Conservation (phyloP, 495 filamentous ascomycete genomes). For the Letharia lupina region DNA sequence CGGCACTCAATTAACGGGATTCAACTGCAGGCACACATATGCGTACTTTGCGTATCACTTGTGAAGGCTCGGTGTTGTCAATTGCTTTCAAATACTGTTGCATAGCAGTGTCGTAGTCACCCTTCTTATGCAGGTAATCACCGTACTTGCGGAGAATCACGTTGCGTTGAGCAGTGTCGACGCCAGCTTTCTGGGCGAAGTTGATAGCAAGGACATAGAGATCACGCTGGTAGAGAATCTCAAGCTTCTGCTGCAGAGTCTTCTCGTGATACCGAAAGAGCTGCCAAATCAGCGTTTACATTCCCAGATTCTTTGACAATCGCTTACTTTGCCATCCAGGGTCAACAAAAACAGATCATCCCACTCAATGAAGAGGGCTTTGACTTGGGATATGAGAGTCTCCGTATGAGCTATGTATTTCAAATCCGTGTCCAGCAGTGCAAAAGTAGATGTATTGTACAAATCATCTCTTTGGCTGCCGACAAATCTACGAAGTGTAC, state of each 20-base stretch:
- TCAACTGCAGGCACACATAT: slow-evolving; percentile 3
- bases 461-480: slow-evolving; percentile 59
- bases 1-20: slow-evolving; percentile 21
- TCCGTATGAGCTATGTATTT: slow-evolving; percentile 89
- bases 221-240: slow-evolving; percentile 89
- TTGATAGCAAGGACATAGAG: slow-evolving; percentile 88
- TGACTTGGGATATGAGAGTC: slow-evolving; percentile 66
- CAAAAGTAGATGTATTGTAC: slow-evolving; percentile 77
- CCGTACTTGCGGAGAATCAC: slow-evolving; percentile 90
- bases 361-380: slow-evolving; percentile 78
- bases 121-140: slow-evolving; percentile 90
- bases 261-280: slow-evolving; percentile 90
- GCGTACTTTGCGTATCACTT: slow-evolving; percentile 79
- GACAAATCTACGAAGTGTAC: slow-evolving; percentile 55
- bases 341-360: slow-evolving; percentile 82
- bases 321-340: slow-evolving; percentile 74
- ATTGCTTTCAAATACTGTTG: slow-evolving; percentile 95
- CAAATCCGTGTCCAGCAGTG: slow-evolving; percentile 79
- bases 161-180: slow-evolving; percentile 72
- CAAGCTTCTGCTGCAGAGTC: slow-evolving; percentile 77
- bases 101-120: slow-evolving; percentile 95
- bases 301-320: background rate
- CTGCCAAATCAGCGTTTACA: slow-evolving; percentile 35
- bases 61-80: slow-evolving; percentile 87
- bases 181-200: slow-evolving; percentile 78